A percentile compares a stretch with the other conserved stretches of the same genome.
These are phyloP conservation scores for Astrothelium macrocarpum DNA, from an alignment of 495 filamentous ascomycete genomes.

Conservation along the genomic window DNA sequence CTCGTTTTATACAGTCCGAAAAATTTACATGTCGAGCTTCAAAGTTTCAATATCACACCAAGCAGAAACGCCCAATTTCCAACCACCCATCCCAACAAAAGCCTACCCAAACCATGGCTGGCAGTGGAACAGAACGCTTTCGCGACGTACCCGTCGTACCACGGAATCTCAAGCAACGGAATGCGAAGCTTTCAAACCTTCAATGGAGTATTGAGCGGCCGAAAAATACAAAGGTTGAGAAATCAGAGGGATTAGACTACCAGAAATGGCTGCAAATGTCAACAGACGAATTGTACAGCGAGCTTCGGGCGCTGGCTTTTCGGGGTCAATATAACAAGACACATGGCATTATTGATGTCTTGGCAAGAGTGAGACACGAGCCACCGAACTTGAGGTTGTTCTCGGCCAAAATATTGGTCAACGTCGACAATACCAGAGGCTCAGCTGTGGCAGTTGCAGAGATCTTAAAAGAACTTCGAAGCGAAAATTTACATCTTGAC, in stretches of 20 bases:
- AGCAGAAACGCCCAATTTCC: constrained; percentile 8
- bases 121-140: background rate
- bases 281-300: constrained; percentile 37
- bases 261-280: constrained; percentile 15
- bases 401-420: constrained; percentile 60
- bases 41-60: background rate
- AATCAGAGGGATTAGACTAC: background rate
- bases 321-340: constrained; percentile 25
- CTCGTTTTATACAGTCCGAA: constrained; percentile 15
- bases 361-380: constrained; percentile 54
- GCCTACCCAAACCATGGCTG: background rate
- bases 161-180: background rate
- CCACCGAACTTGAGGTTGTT: constrained; percentile 59
- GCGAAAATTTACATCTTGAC: constrained; percentile 48
- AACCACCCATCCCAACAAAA: background rate
- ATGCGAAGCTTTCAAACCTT: background rate
- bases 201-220: background rate
- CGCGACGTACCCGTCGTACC: background rate
- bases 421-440: constrained; percentile 51
- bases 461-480: constrained; percentile 63
- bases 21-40: background rate
- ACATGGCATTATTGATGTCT: constrained; percentile 38
- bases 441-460: constrained; percentile 49
- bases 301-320: constrained; percentile 33
- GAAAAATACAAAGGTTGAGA: background rate